Conservation (phyloP, 2,329 filamentous ascomycete species). For the Aspergillus carbonarius region DNA sequence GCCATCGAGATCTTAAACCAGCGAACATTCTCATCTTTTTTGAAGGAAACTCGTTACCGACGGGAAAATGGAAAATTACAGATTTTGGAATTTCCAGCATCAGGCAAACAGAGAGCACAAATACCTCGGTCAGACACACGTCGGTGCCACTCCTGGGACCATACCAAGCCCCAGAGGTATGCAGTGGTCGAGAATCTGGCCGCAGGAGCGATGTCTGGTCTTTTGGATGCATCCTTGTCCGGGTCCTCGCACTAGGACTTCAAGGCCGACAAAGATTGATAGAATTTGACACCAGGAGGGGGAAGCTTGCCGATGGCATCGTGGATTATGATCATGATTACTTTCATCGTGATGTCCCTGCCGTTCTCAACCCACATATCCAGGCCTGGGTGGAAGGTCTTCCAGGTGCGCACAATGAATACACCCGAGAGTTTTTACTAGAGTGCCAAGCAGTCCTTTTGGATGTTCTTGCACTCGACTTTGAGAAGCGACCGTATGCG, state of each 20-base stretch:
- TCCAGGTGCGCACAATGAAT: neutral
- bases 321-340: slow-evolving; percentile 2
- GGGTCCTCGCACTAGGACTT: slow-evolving; percentile 17
- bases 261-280: slow-evolving; percentile 4
- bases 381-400: slow-evolving; percentile 9
- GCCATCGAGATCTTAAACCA: slow-evolving; percentile 24
- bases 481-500: neutral
- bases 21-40: slow-evolving; percentile 24
- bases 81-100: slow-evolving; percentile 26
- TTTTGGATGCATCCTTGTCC: slow-evolving; percentile 21
- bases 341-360: slow-evolving; percentile 11
- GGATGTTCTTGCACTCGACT: slow-evolving; percentile 4
- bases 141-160: neutral
- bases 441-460: neutral
- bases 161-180: slow-evolving; percentile 18
- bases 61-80: slow-evolving; percentile 25
- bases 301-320: neutral
- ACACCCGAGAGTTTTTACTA: neutral
- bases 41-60: neutral
- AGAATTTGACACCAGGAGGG: slow-evolving; percentile 3
- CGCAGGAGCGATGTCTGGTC: slow-evolving; percentile 24
- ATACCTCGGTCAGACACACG: neutral
- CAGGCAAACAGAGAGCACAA: neutral
- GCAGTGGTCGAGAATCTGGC: neutral
- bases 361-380: slow-evolving; percentile 15